Conservation (phyloP, 2,329 filamentous ascomycete genomes). For the Penicillium sp. region DNA sequence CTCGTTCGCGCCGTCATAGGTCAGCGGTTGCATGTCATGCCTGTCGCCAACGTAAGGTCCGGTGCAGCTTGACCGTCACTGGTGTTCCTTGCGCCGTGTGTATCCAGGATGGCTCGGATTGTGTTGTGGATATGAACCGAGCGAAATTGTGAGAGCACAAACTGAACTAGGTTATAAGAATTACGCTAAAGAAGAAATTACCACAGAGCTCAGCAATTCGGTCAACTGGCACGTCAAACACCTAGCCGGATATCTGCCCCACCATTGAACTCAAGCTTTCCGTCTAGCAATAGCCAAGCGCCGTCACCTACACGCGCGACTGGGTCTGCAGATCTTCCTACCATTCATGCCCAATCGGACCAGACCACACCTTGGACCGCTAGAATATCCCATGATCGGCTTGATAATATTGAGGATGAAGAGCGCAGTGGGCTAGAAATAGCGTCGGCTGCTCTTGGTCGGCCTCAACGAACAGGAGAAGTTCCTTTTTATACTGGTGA, state of each 20-base stretch:
- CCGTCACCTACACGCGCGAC: background rate
- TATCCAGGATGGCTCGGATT: slow-evolving; percentile 32
- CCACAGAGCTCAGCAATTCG: slow-evolving; percentile 4
- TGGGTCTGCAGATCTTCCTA: background rate
- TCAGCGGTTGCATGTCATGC: slow-evolving; percentile 24
- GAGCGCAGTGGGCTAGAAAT: slow-evolving; percentile 31
- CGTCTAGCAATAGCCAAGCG: background rate
- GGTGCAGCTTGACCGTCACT: slow-evolving; percentile 27
- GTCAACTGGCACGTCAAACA: background rate
- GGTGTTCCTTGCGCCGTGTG: slow-evolving; percentile 36
- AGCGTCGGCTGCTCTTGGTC: slow-evolving; percentile 26
- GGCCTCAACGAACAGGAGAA: slow-evolving; percentile 19
- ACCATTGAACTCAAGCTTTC: background rate
- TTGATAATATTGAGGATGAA: slow-evolving; percentile 21
- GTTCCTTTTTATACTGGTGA: slow-evolving; percentile 32
- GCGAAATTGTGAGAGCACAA: slow-evolving; percentile 14
- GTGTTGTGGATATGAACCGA: slow-evolving; percentile 29
- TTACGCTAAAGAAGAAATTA: background rate
- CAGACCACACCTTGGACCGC: background rate
- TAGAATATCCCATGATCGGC: slow-evolving; percentile 2
- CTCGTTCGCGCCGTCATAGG: slow-evolving; percentile 18
- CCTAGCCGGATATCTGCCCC: background rate
- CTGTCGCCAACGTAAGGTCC: slow-evolving; percentile 27
- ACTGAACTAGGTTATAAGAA: background rate
- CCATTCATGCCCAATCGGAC: background rate